These are phyloP conservation scores for Colletotrichum sp. DNA, from an alignment of 2,329 filamentous ascomycete species.

Conservation along the genomic window DNA sequence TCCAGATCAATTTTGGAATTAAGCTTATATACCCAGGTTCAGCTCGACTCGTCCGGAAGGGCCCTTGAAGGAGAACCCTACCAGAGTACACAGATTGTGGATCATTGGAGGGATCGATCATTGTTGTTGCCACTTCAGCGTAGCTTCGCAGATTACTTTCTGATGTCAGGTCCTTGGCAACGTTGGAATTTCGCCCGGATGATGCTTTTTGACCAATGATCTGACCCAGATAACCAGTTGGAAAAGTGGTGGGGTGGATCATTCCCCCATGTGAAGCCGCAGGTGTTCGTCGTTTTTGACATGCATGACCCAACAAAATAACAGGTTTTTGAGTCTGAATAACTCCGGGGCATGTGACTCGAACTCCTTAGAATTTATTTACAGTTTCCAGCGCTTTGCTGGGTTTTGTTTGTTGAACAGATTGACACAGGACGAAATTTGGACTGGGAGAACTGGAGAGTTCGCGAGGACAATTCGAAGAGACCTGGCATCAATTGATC, in stretches of 20 bases:
- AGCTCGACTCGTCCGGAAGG: background rate
- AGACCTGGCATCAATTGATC: background rate
- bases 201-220: background rate
- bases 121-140: background rate
- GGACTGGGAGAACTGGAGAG: background rate
- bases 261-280: background rate
- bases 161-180: background rate
- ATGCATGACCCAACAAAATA: background rate
- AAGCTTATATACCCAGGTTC: background rate
- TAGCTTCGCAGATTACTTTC: background rate
- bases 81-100: background rate
- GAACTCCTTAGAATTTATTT: background rate
- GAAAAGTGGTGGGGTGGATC: background rate
- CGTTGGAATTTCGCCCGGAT: background rate
- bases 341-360: too few relatives aligned
- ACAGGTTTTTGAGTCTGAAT: background rate
- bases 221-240: too few relatives aligned
- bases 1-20: background rate
- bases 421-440: rapidly evolving
- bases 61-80: background rate
- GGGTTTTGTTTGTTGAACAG: background rate
- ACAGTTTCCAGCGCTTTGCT: background rate
- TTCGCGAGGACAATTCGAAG: background rate
- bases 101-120: background rate
- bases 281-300: background rate